A percentile compares a stretch with the other conserved stretches of the same genome.
phyloP scores from a whole-genome alignment of 306 rosid species.

The Sophora flavescens region DNA sequence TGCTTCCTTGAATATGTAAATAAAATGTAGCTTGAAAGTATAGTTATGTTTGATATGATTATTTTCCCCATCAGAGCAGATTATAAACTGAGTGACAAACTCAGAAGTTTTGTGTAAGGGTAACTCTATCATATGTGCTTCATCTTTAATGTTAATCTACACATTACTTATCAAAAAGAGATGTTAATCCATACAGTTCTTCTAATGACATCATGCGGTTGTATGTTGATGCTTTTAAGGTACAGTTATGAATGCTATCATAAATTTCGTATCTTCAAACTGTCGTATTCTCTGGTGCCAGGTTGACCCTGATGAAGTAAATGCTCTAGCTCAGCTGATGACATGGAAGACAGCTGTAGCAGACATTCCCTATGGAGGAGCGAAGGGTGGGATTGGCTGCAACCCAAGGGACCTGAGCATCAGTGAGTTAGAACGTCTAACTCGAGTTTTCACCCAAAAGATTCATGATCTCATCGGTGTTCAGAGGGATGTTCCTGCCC shows the following conservation, averaged over 20 bases:
- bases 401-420: constrained; percentile 69
- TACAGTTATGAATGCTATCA: constrained; percentile 29
- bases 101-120: background rate
- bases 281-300: constrained; percentile 38
- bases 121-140: background rate
- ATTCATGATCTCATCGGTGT: constrained; percentile 79
- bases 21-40: background rate
- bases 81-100: background rate
- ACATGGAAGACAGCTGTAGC: constrained; percentile 86
- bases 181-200: background rate
- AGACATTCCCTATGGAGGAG: constrained; percentile 85
- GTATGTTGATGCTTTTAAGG: constrained; percentile 11
- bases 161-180: background rate
- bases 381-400: constrained; percentile 88
- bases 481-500: constrained; percentile 83
- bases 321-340: constrained; percentile 88
- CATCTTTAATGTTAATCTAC: background rate
- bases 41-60: background rate
- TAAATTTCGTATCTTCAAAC: constrained; percentile 26
- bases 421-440: constrained; percentile 75
- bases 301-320: constrained; percentile 87
- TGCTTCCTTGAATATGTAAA: background rate
- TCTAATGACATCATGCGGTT: background rate
- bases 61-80: background rate
- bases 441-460: constrained; percentile 87